Evolutionary conservation across 306 rosid genomes (phyloP).

Genomic region (Canavalia ensiformis): DNA sequence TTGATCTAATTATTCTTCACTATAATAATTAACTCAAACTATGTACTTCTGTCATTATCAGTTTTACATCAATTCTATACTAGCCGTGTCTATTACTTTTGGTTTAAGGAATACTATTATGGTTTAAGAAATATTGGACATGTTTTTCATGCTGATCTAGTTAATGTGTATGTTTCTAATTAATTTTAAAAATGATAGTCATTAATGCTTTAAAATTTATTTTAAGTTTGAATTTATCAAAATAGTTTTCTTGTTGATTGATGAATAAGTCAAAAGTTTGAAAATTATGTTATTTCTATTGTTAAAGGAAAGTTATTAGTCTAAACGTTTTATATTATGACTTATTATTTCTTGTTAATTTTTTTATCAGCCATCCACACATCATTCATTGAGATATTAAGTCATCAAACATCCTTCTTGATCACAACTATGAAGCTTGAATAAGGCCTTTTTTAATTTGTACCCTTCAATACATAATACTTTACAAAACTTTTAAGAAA

Average conservation of each 20-base stretch:
- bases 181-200: constrained; percentile 21
- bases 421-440: constrained; percentile 87
- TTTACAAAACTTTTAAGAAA: constrained; percentile 23
- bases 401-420: constrained; percentile 96
- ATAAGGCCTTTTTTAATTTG: constrained; percentile 58
- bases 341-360: constrained; percentile 43
- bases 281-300: not conserved
- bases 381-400: constrained; percentile 98
- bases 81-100: not conserved
- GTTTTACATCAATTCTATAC: constrained; percentile 21
- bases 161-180: not conserved
- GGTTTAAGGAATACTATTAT: constrained; percentile 8
- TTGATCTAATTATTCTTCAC: constrained; percentile 91
- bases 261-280: not conserved
- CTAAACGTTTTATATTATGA: not conserved
- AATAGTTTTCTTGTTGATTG: constrained; percentile 12
- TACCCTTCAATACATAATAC: constrained; percentile 4
- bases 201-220: constrained; percentile 1
- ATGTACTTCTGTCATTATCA: constrained; percentile 33
- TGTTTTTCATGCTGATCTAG: not conserved
- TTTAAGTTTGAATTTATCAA: constrained; percentile 26
- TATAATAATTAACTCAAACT: constrained; percentile 62
- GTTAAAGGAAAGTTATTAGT: constrained; percentile 18
- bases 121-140: constrained; percentile 11
- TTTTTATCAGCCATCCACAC: constrained; percentile 89